phyloP scores from a whole-genome alignment of 148 eudicot genomes.

The Euryodendron excelsum region DNA sequence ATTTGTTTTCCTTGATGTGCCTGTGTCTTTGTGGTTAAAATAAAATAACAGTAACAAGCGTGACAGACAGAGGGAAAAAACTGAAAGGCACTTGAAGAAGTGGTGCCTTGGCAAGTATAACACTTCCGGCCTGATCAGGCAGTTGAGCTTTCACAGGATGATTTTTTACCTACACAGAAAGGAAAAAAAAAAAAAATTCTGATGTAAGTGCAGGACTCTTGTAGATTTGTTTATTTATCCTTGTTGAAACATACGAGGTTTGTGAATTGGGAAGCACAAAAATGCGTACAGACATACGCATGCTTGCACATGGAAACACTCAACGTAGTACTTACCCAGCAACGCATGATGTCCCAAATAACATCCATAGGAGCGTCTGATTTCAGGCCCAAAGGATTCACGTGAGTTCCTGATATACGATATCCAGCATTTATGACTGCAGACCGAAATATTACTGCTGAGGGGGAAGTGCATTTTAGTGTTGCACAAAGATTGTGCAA shows the following conservation, averaged over 20 bases:
- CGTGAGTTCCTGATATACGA: conserved; percentile 90
- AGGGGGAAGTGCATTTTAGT: conserved; percentile 90
- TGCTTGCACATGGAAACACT: background rate
- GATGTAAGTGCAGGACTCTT: too few relatives aligned
- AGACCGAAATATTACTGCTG: conserved; percentile 86
- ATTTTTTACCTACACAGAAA: conserved; percentile 68
- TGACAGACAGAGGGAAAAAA: background rate
- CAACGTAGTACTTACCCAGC: conserved; percentile 61
- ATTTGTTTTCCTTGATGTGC: background rate
- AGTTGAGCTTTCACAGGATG: conserved; percentile 92
- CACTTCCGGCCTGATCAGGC: conserved; percentile 72
- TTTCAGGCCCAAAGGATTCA: conserved; percentile 76
- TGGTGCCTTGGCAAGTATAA: conserved; percentile 89
- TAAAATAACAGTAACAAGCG: background rate
- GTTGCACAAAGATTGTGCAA: conserved; percentile 91
- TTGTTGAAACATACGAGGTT: background rate
- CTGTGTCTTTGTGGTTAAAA: background rate
- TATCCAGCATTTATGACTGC: conserved; percentile 97
- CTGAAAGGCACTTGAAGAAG: conserved; percentile 57
- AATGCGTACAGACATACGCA: background rate
- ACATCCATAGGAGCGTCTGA: conserved; percentile 98
- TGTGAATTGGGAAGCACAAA: background rate
- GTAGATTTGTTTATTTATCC: too few relatives aligned
- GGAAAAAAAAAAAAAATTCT: too few relatives aligned
- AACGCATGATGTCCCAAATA: conserved; percentile 97